These are phyloP conservation scores for Aspergillus kassunensis DNA, from an alignment of 495 filamentous ascomycete genomes.

Conservation along the genomic window DNA sequence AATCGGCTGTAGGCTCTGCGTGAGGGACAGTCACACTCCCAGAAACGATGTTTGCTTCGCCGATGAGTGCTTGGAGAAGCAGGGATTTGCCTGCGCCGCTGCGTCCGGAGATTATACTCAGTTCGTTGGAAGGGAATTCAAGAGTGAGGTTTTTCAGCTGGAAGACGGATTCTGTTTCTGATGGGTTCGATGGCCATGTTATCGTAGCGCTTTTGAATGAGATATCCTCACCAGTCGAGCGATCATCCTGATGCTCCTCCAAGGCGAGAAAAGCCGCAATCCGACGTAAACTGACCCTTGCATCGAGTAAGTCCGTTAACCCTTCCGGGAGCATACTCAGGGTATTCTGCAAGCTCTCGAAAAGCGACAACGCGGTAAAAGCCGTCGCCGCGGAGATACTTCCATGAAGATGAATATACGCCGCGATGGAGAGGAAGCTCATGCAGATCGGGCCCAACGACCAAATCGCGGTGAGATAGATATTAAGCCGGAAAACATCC, in stretches of 20 bases:
- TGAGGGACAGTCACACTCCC: conserved; percentile 48
- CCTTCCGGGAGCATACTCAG: conserved; percentile 63
- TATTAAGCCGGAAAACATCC: conserved; percentile 53
- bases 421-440: conserved; percentile 57
- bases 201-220: conserved; percentile 59
- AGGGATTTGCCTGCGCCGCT: conserved; percentile 63
- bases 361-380: conserved; percentile 68
- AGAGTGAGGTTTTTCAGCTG: conserved; percentile 59
- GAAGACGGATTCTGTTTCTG: conserved; percentile 44
- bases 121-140: conserved; percentile 59
- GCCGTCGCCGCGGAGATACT: conserved; percentile 61
- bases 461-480: conserved; percentile 49
- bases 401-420: conserved; percentile 55
- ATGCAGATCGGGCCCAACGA: conserved; percentile 61
- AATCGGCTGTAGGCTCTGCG: conserved; percentile 10
- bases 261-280: conserved; percentile 61
- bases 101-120: conserved; percentile 61
- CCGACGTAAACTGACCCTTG: conserved; percentile 59
- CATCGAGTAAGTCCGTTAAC: conserved; percentile 57
- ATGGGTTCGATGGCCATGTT: conserved; percentile 59
- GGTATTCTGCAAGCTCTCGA: conserved; percentile 57
- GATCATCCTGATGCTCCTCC: conserved; percentile 52
- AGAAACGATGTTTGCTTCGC: conserved; percentile 51
- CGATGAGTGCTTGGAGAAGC: conserved; percentile 57
- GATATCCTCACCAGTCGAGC: conserved; percentile 42